Evolutionary conservation across 106 monocot species (phyloP).

Genomic region (Narthecium ossifragum): DNA sequence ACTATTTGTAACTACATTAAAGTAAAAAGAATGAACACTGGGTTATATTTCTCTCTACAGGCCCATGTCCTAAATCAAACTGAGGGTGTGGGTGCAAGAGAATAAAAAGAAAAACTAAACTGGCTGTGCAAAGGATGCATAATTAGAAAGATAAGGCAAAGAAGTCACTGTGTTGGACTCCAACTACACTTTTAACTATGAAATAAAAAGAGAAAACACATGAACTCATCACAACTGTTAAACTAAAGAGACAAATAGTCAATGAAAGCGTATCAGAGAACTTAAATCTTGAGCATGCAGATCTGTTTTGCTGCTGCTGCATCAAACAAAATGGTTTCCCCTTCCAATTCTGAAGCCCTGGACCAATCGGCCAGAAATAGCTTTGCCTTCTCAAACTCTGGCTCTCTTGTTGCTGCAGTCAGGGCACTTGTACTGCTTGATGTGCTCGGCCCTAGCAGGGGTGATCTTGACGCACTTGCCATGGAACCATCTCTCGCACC

Average conservation of each 20-base stretch:
- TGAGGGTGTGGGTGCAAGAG: no score
- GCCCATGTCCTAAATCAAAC: no score
- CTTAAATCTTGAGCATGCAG: background rate
- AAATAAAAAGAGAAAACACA: background rate
- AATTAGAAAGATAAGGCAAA: no score
- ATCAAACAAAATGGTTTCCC: background rate
- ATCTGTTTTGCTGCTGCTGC: background rate
- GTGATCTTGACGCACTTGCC: constrained; percentile 85
- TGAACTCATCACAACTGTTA: background rate
- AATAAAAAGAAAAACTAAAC: no score
- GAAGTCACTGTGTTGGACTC: no score
- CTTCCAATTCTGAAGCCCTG: background rate
- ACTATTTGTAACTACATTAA: no score
- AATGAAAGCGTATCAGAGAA: background rate
- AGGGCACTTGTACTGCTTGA: constrained; percentile 97
- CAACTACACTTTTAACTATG: no score
- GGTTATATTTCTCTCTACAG: no score
- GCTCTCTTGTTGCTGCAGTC: constrained; percentile 71
- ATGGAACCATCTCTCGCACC: constrained; percentile 90
- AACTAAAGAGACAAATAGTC: background rate
- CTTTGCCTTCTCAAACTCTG: constrained; percentile 27
- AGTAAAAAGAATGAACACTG: no score
- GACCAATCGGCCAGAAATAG: background rate
- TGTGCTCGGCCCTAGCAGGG: constrained; percentile 80
- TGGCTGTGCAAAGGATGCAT: no score